Conservation (phyloP, 1,139 yeast genomes). For the Blastobotrys persicus region DNA sequence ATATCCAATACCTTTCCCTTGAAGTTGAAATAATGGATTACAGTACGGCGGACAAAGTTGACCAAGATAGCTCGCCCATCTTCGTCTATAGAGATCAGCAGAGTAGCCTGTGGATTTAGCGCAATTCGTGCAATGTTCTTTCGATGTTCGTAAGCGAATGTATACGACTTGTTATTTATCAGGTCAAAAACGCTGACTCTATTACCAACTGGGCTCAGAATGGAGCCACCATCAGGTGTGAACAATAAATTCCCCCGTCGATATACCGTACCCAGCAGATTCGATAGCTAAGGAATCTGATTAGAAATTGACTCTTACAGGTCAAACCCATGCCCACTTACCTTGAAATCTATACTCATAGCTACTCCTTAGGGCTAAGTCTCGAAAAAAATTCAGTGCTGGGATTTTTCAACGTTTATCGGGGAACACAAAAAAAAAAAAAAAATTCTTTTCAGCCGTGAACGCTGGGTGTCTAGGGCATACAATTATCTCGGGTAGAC, state of each 20-base stretch:
- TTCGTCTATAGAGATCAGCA: constrained; percentile 75
- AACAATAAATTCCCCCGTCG: constrained; percentile 87
- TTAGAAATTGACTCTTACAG: constrained; percentile 9
- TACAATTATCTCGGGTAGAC: constrained; percentile 8
- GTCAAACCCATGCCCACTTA: constrained; percentile 16
- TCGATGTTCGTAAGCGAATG: constrained; percentile 90
- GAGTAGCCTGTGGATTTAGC: constrained; percentile 74
- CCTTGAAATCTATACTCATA: constrained; percentile 35
- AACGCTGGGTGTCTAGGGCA: not conserved
- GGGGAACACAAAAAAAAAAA: too few species aligned
- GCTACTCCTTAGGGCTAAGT: not conserved
- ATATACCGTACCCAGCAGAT: constrained; percentile 90
- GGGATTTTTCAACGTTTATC: not conserved
- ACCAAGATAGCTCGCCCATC: constrained; percentile 94
- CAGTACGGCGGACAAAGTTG: constrained; percentile 78
- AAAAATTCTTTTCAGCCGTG: constrained; percentile 3
- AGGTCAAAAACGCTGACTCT: constrained; percentile 87
- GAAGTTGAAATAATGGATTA: constrained; percentile 93
- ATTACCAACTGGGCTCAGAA: constrained; percentile 93
- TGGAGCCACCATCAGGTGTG: constrained; percentile 78
- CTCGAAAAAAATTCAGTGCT: constrained; percentile 8
- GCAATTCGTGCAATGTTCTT: constrained; percentile 79
- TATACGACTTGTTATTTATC: constrained; percentile 78
- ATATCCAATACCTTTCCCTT: constrained; percentile 72
- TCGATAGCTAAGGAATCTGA: constrained; percentile 54